phyloP scores from a whole-genome alignment of 2,329 filamentous ascomycete species.

The Penicillium sp. region DNA sequence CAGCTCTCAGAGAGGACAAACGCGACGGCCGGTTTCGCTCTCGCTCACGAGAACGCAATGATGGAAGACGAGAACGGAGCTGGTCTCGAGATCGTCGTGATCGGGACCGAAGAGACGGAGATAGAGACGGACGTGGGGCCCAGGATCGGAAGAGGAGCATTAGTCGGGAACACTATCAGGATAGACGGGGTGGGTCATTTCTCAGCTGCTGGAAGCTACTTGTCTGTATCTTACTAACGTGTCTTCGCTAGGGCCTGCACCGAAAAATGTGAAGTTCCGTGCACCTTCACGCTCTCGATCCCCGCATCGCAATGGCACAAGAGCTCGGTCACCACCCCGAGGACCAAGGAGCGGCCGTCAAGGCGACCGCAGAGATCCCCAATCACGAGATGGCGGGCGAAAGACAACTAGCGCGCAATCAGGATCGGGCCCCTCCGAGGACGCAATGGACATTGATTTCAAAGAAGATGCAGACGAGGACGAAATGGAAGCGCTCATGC shows the following conservation, averaged over 20 bases:
- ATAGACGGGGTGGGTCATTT: conserved; percentile 38
- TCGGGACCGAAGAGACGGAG: conserved; percentile 34
- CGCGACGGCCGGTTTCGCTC: conserved; percentile 40
- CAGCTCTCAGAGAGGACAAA: conserved; percentile 37
- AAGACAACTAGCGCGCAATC: conserved; percentile 26
- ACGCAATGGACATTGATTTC: conserved; percentile 40
- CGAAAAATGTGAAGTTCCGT: conserved; percentile 35
- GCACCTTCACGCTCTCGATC: conserved; percentile 37
- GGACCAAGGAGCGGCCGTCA: conserved; percentile 34
- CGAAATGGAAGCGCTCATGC: conserved; percentile 68
- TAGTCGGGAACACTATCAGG: conserved; percentile 38
- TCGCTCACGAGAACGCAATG: conserved; percentile 38
- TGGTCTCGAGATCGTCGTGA: conserved; percentile 44
- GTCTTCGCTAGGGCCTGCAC: conserved; percentile 23
- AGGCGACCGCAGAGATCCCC: conserved; percentile 33
- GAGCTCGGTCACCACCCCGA: conserved; percentile 36
- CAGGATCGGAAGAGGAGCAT: conserved; percentile 41
- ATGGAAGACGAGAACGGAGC: conserved; percentile 43
- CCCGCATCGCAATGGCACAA: conserved; percentile 36
- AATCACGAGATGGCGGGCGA: conserved; percentile 22
- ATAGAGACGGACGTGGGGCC: conserved; percentile 37
- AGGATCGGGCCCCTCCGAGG: conserved; percentile 25
- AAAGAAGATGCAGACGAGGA: conserved; percentile 55
- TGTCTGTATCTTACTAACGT: not conserved
- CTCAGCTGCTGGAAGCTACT: not conserved